A percentile compares a stretch with the other conserved stretches of the same genome.
These are phyloP conservation scores for Biscutella laevigata DNA, from an alignment of 441 rosid genomes.

Conservation along the genomic window DNA sequence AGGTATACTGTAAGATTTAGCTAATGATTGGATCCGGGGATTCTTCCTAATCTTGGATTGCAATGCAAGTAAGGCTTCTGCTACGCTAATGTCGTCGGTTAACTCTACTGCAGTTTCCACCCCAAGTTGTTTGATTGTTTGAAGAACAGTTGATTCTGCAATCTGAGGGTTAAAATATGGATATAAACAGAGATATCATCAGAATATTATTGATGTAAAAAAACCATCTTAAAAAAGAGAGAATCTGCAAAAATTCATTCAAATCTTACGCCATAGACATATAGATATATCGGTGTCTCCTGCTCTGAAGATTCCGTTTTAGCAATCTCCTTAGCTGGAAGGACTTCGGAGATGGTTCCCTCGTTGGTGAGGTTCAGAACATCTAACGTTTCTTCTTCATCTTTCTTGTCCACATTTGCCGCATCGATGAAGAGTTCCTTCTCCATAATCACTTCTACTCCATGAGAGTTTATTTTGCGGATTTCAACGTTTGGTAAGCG, in stretches of 20 bases:
- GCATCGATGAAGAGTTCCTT: constrained; percentile 25
- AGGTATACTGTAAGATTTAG: constrained; percentile 57
- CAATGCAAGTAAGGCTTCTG: constrained; percentile 55
- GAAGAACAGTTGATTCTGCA: constrained; percentile 54
- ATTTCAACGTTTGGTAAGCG: constrained; percentile 55
- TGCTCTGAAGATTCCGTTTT: constrained; percentile 31
- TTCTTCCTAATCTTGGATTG: constrained; percentile 62
- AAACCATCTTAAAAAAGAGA: not conserved
- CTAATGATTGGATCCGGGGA: constrained; percentile 62
- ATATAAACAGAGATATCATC: not conserved
- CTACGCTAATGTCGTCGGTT: constrained; percentile 64
- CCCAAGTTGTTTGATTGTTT: constrained; percentile 62
- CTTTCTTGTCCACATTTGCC: constrained; percentile 23
- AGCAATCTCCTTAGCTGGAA: constrained; percentile 18
- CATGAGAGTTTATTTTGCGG: constrained; percentile 44
- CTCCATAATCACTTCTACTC: constrained; percentile 26
- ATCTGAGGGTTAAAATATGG: constrained; percentile 38
- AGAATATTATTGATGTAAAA: not conserved
- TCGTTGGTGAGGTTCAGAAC: constrained; percentile 25
- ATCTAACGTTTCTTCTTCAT: constrained; percentile 30
- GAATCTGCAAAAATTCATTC: constrained; percentile 10
- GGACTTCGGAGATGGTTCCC: constrained; percentile 26
- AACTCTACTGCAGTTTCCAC: constrained; percentile 43
- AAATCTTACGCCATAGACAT: constrained; percentile 62
- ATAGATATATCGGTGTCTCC: constrained; percentile 32